Conservation (phyloP, 352 stramenopile species). For the Pythium vanterpoolii region DNA sequence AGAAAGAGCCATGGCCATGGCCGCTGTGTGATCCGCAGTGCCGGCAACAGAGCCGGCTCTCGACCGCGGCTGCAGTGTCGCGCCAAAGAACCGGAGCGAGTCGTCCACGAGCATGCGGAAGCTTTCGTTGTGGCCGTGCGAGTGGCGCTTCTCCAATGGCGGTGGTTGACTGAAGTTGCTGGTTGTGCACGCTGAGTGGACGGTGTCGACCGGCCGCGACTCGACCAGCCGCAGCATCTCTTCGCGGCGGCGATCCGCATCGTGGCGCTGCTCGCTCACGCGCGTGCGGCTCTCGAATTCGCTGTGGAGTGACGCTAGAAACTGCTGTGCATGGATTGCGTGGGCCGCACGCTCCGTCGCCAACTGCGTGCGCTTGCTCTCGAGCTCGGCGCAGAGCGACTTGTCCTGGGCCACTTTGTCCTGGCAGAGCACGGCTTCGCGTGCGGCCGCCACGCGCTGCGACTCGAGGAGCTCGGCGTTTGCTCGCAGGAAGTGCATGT, state of each 20-base stretch:
- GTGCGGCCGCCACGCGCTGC: slow-evolving; percentile 22
- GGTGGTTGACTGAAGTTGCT: neutral
- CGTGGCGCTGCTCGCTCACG: slow-evolving; percentile 35
- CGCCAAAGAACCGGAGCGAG: slow-evolving; percentile 8
- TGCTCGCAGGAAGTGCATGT: slow-evolving; percentile 36
- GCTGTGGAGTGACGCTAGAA: slow-evolving; percentile 46
- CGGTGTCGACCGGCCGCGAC: slow-evolving; percentile 11
- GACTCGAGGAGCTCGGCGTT: slow-evolving; percentile 33
- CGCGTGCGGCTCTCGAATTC: slow-evolving; percentile 44
- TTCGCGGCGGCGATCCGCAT: slow-evolving; percentile 45
- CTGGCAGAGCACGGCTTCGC: slow-evolving; percentile 34
- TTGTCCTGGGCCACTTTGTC: slow-evolving; percentile 35
- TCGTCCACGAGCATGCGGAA: slow-evolving; percentile 16
- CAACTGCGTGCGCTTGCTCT: slow-evolving; percentile 27
- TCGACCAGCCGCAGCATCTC: slow-evolving; percentile 50
- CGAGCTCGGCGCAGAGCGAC: slow-evolving; percentile 32
- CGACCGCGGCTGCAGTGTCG: neutral
- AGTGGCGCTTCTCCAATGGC: neutral
- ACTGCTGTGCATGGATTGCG: slow-evolving; percentile 25
- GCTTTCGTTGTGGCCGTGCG: slow-evolving; percentile 10
- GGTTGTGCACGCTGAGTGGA: neutral
- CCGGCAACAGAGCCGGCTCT: neutral
- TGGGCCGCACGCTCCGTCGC: slow-evolving; percentile 24
- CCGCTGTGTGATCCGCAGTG: too few relatives aligned
- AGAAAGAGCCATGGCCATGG: slow-evolving; percentile 3